Percentiles rank a stretch among this genome's conserved stretches.
Evolutionary conservation across 2,329 filamentous ascomycete species (phyloP).

Genomic region (Ophiocordyceps sinensis): DNA sequence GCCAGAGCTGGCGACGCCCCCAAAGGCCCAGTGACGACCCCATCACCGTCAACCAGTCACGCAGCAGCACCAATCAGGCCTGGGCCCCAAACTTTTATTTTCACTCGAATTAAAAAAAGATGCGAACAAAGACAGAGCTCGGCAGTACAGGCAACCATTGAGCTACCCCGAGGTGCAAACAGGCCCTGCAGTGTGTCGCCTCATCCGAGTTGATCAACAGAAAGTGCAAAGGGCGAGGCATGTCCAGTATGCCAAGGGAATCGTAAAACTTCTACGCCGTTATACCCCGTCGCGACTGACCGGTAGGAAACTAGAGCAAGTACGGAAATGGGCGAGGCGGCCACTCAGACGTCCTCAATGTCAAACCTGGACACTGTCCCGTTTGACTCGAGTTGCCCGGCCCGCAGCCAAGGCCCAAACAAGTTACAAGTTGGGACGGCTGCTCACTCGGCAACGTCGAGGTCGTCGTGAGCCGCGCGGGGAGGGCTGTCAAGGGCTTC

Average conservation of each 20-base stretch:
- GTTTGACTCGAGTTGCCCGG: neutral
- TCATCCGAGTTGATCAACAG: slow-evolving; percentile 1
- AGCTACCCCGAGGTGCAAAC: slow-evolving; percentile 3
- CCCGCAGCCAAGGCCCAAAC: slow-evolving; percentile 5
- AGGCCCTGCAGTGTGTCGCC: slow-evolving; percentile 1
- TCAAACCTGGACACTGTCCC: slow-evolving; percentile 11
- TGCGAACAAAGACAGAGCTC: neutral
- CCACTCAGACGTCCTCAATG: slow-evolving; percentile 1
- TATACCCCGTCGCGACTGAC: slow-evolving; percentile 6
- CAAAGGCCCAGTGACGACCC: too few relatives aligned
- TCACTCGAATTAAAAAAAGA: neutral
- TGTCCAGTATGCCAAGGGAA: slow-evolving; percentile 1
- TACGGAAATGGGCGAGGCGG: slow-evolving; percentile 5
- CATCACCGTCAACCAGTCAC: too few relatives aligned
- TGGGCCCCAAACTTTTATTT: neutral
- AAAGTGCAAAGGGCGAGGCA: neutral
- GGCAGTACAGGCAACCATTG: slow-evolving; percentile 4
- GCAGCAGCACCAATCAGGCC: too few relatives aligned
- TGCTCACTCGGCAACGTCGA: slow-evolving; percentile 75
- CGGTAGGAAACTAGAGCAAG: slow-evolving; percentile 7
- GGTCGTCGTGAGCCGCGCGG: slow-evolving; percentile 76
- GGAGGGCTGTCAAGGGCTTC: slow-evolving; percentile 51
- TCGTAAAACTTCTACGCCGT: slow-evolving; percentile 10
- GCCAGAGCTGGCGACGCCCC: too few relatives aligned
- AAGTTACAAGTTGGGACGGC: neutral